Percentiles rank a stretch among this genome's conserved stretches.
phyloP scores from a whole-genome alignment of 345 rosid genomes.

The Boechera divaricarpa region DNA sequence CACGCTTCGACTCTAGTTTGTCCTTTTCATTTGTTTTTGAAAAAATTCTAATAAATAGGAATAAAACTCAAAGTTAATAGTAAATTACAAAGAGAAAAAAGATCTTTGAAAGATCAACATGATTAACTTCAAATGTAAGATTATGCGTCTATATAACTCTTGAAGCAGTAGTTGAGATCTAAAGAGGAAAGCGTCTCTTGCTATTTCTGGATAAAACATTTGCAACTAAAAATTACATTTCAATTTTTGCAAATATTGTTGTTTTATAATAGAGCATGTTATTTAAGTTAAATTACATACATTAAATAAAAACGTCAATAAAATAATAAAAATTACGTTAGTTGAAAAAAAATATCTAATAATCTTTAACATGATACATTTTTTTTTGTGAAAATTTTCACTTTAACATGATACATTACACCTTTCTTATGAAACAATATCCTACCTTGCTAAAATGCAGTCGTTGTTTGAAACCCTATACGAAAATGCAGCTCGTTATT shows the following conservation, averaged over 20 bases:
- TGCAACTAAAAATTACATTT: not conserved
- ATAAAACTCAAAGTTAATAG: not conserved
- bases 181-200: not conserved
- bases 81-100: not conserved
- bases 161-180: not conserved
- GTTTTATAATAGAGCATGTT: not conserved
- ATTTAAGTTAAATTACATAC: not conserved
- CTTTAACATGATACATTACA: not conserved
- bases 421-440: not conserved
- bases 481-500: not conserved
- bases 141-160: not conserved
- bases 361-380: not conserved
- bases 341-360: not conserved
- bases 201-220: not conserved
- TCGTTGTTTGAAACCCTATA: not conserved
- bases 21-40: slow-evolving; percentile 11
- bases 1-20: slow-evolving; percentile 43
- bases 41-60: not conserved
- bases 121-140: not conserved
- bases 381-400: too few species aligned
- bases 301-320: too few species aligned
- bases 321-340: not conserved
- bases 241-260: not conserved
- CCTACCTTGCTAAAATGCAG: not conserved
- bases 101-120: not conserved